These are phyloP conservation scores for Paradendryphiella salina DNA, from an alignment of 2,329 filamentous ascomycete genomes.

Conservation along the genomic window DNA sequence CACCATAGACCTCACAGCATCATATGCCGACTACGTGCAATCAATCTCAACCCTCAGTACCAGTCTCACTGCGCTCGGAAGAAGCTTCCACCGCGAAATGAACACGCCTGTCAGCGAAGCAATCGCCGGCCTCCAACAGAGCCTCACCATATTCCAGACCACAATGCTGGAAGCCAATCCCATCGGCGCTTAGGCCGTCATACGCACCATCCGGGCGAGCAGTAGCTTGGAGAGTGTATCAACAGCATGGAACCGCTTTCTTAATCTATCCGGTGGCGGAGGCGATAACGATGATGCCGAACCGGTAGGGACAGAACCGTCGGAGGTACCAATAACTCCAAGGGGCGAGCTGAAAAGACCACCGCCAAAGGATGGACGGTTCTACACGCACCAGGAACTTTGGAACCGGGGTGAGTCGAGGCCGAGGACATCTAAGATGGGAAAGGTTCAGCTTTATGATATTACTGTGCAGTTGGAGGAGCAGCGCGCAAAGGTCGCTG, in stretches of 20 bases:
- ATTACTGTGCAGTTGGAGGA: conserved; percentile 8
- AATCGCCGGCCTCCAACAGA: conserved; percentile 36
- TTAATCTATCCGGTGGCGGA: conserved; percentile 37
- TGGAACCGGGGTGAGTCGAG: conserved; percentile 23
- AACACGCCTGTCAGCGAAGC: conserved; percentile 42
- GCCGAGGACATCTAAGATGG: neutral
- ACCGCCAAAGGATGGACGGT: conserved; percentile 14
- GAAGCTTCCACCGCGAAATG: conserved; percentile 44
- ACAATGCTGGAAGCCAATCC: conserved; percentile 33
- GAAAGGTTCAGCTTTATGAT: conserved; percentile 2
- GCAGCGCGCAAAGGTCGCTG: neutral
- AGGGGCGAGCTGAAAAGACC: conserved; percentile 6
- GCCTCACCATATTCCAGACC: conserved; percentile 36
- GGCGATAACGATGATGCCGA: neutral
- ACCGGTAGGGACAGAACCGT: neutral
- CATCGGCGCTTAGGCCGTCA: conserved; percentile 30
- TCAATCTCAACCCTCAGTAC: conserved; percentile 34
- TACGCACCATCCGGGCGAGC: conserved; percentile 45
- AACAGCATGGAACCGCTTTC: conserved; percentile 36
- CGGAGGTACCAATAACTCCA: neutral
- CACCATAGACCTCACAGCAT: conserved; percentile 25
- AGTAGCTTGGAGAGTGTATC: conserved; percentile 38
- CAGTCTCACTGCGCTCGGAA: conserved; percentile 38
- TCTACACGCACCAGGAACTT: conserved; percentile 37
- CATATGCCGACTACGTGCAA: conserved; percentile 40